Conservation (phyloP, 805 yeast genomes). For the Saturnispora quitensis region DNA sequence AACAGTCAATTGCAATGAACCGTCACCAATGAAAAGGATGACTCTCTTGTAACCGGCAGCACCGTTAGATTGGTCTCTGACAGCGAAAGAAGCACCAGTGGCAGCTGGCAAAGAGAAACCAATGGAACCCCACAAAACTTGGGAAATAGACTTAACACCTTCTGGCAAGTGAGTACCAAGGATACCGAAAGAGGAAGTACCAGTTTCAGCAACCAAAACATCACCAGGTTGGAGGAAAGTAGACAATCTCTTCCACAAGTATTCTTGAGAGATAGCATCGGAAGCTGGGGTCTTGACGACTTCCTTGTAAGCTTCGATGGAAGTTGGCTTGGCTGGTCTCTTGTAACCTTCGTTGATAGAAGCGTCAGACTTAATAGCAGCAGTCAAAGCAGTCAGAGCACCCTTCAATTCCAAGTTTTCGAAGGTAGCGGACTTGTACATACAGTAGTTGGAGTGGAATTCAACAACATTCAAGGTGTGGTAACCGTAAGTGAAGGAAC, state of each 20-base stretch:
- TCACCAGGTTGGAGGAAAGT: constrained; percentile 60
- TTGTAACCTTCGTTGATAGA: constrained; percentile 29
- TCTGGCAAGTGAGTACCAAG: constrained; percentile 57
- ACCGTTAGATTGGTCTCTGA: constrained; percentile 57
- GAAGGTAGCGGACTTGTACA: constrained; percentile 60
- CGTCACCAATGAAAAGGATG: constrained; percentile 64
- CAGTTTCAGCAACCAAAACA: constrained; percentile 61
- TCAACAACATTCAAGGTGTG: constrained; percentile 67
- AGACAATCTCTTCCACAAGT: constrained; percentile 59
- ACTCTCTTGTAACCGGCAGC: constrained; percentile 37
- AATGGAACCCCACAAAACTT: constrained; percentile 70
- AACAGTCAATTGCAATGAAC: constrained; percentile 65
- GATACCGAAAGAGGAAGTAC: constrained; percentile 69
- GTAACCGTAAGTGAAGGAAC: constrained; percentile 72
- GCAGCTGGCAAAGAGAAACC: constrained; percentile 64
- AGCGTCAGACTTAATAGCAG: constrained; percentile 25
- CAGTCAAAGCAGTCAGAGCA: constrained; percentile 36
- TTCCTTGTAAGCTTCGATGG: constrained; percentile 29
- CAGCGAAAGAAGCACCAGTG: constrained; percentile 60
- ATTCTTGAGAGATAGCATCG: constrained; percentile 47
- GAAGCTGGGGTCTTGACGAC: constrained; percentile 35
- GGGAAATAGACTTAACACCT: constrained; percentile 56
- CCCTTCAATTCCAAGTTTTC: constrained; percentile 66
- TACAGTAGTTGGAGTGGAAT: constrained; percentile 70
- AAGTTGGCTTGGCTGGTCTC: constrained; percentile 48